A percentile compares a stretch with the other conserved stretches of the same genome.
phyloP scores from a whole-genome alignment of 1,284 basidiomycete species.

The Apiotrichum sp. region DNA sequence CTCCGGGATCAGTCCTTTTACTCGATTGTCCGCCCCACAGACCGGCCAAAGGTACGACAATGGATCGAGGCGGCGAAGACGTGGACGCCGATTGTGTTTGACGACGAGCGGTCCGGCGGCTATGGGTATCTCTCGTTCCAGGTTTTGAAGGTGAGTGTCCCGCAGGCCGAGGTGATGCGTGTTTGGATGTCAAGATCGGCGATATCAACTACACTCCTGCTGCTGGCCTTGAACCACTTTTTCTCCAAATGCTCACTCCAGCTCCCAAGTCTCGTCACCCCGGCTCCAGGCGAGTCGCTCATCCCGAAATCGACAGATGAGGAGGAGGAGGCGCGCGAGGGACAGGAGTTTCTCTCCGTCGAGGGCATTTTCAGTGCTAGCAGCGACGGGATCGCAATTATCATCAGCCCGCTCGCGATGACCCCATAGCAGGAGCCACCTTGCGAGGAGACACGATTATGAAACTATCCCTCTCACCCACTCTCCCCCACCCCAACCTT shows the following conservation, averaged over 20 bases:
- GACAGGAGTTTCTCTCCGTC: slow-evolving; percentile 34
- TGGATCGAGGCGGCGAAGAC: slow-evolving; percentile 36
- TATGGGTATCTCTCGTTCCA: slow-evolving; percentile 34
- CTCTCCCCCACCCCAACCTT: too few relatives aligned
- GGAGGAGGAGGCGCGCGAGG: slow-evolving; percentile 28
- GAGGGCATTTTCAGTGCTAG: slow-evolving; percentile 39
- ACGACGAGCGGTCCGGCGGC: slow-evolving; percentile 27
- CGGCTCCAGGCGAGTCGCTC: neutral
- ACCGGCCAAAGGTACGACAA: slow-evolving; percentile 27
- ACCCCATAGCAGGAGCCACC: too few relatives aligned
- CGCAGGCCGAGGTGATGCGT: too few relatives aligned
- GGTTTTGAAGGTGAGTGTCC: slow-evolving; percentile 28
- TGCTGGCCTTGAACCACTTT: neutral
- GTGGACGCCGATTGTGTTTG: slow-evolving; percentile 29
- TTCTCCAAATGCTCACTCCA: neutral
- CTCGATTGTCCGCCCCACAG: slow-evolving; percentile 30
- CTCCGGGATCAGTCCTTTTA: slow-evolving; percentile 31
- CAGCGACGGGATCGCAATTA: slow-evolving; percentile 35
- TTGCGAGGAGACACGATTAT: too few relatives aligned
- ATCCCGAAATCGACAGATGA: slow-evolving; percentile 32
- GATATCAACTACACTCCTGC: too few relatives aligned
- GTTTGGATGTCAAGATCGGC: too few relatives aligned
- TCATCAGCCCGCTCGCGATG: slow-evolving; percentile 19
- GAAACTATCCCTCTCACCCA: too few relatives aligned
- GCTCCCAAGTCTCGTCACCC: neutral